Conservation (phyloP, 495 filamentous ascomycete species). For the Xylaria telfairii region DNA sequence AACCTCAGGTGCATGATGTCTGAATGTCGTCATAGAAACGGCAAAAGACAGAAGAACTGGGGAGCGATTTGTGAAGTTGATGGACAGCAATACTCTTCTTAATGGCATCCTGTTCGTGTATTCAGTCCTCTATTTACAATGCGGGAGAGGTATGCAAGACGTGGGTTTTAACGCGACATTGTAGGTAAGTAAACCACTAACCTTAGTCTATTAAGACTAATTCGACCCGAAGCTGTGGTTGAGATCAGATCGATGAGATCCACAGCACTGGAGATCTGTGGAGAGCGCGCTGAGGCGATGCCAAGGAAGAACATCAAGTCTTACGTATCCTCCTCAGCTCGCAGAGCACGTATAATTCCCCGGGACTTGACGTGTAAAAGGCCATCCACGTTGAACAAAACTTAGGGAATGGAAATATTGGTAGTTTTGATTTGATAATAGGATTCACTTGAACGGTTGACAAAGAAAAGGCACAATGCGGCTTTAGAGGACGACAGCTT, state of each 20-base stretch:
- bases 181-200: too few species aligned
- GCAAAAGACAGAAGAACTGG: not conserved
- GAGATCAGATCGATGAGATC: constrained; percentile 10
- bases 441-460: not conserved
- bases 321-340: constrained; percentile 1
- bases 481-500: not conserved
- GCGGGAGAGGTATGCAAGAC: not conserved
- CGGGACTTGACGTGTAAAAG: not conserved
- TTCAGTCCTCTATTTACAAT: not conserved
- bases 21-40: constrained; percentile 19
- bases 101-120: not conserved
- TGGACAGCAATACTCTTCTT: not conserved
- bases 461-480: not conserved
- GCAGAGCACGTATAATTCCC: not conserved
- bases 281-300: not conserved
- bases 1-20: constrained; percentile 9
- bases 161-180: too few species aligned
- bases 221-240: not conserved
- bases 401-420: not conserved
- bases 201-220: not conserved
- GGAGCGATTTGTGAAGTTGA: constrained; percentile 9
- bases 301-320: not conserved
- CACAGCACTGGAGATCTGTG: not conserved
- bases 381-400: not conserved
- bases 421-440: not conserved